These are phyloP conservation scores for Podosphaera aphanis DNA, from an alignment of 2,329 filamentous ascomycete species.

Conservation along the genomic window DNA sequence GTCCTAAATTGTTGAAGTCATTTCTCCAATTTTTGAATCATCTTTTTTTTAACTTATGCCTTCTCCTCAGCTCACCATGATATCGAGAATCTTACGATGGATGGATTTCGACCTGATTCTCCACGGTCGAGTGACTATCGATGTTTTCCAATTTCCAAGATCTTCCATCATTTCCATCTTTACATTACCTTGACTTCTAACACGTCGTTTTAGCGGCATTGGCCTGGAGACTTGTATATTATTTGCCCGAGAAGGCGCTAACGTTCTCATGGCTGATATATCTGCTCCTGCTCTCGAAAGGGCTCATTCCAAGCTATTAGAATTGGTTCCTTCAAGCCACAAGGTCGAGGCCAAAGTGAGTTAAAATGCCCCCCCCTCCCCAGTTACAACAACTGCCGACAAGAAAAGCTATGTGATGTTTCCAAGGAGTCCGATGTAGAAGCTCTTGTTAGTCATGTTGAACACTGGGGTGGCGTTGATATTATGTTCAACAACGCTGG, in stretches of 20 bases:
- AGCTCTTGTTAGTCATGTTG: conserved; percentile 34
- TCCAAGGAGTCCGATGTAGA: conserved; percentile 43
- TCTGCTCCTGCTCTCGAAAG: conserved; percentile 38
- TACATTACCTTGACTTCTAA: neutral
- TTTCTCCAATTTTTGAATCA: neutral
- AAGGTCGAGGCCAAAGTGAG: conserved; percentile 24
- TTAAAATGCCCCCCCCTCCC: neutral
- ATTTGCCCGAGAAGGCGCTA: conserved; percentile 47
- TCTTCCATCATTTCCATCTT: neutral
- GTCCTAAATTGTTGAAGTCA: neutral
- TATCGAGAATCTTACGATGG: neutral
- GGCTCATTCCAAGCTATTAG: conserved; percentile 33
- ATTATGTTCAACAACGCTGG: conserved; percentile 64
- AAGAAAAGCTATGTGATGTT: conserved; percentile 31
- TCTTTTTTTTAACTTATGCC: no score
- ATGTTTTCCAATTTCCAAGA: neutral
- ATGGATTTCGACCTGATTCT: neutral
- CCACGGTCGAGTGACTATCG: neutral
- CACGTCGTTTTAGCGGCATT: conserved; percentile 32
- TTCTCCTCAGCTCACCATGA: neutral
- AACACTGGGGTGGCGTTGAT: conserved; percentile 47
- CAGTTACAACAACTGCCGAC: conserved; percentile 2
- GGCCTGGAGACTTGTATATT: conserved; percentile 53
- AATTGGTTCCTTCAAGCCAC: conserved; percentile 27
- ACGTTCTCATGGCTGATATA: conserved; percentile 48